Evolutionary conservation across 192 early-diverging fungal genomes (phyloP).

Genomic region (Spizellomyces sp.): DNA sequence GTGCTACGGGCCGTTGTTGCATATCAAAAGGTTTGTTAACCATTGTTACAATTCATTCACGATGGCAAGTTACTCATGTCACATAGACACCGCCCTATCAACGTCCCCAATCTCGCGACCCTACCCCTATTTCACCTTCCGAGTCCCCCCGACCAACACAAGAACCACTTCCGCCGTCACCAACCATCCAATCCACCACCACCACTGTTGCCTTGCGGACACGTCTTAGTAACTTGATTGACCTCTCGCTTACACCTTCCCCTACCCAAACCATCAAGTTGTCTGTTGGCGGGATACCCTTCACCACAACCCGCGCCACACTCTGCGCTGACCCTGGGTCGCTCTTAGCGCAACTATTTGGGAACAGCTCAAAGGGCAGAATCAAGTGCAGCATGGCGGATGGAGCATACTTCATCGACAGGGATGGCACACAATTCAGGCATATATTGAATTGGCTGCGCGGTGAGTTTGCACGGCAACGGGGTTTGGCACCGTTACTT

Average conservation of each 20-base stretch:
- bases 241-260: slow-evolving; percentile 4
- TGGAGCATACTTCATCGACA: slow-evolving; percentile 44
- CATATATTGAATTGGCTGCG: slow-evolving; percentile 53
- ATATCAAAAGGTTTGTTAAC: slow-evolving; percentile 23
- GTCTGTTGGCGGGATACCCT: slow-evolving; percentile 34
- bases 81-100: too few relatives aligned
- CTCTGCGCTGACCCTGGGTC: slow-evolving; percentile 27
- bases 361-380: slow-evolving; percentile 11
- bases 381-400: slow-evolving; percentile 31
- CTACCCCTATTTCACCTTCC: too few relatives aligned
- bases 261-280: slow-evolving; percentile 10
- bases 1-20: slow-evolving; percentile 40
- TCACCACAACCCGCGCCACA: slow-evolving; percentile 39
- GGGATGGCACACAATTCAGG: slow-evolving; percentile 45
- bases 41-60: too few relatives aligned
- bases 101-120: too few relatives aligned
- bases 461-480: slow-evolving; percentile 28
- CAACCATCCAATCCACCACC: too few relatives aligned
- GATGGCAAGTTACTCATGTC: too few relatives aligned
- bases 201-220: too few relatives aligned
- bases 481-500: too few relatives aligned
- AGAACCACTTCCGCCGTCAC: too few relatives aligned
- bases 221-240: slow-evolving; percentile 8
- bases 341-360: slow-evolving; percentile 21
- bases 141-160: too few relatives aligned